Evolutionary conservation across 441 rosid genomes (phyloP).

Genomic region (Syzygium syzygioides): DNA sequence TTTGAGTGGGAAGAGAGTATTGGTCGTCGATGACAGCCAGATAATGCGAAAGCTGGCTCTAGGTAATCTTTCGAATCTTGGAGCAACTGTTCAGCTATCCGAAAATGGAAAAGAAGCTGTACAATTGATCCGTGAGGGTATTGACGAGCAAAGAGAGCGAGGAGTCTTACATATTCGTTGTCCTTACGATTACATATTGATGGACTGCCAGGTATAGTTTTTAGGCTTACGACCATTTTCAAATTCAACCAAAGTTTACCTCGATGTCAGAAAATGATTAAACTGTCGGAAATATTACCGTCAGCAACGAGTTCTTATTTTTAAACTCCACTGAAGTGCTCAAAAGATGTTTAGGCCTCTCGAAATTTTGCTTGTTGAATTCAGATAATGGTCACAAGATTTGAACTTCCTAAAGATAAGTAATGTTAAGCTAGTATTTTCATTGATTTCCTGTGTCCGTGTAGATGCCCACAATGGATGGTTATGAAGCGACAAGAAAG

Average conservation of each 20-base stretch:
- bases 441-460: neutral
- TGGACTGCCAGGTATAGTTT: slow-evolving; percentile 69
- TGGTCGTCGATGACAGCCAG: slow-evolving; percentile 54
- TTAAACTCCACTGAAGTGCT: neutral
- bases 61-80: slow-evolving; percentile 25
- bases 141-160: slow-evolving; percentile 17
- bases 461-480: slow-evolving; percentile 73
- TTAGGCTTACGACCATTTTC: neutral
- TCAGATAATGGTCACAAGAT: neutral
- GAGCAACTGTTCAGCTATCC: slow-evolving; percentile 44
- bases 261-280: neutral
- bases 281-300: neutral
- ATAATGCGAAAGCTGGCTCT: slow-evolving; percentile 18
- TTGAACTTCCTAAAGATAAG: neutral
- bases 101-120: slow-evolving; percentile 59
- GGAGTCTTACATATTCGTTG: slow-evolving; percentile 10
- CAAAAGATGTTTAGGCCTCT: neutral
- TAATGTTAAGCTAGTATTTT: neutral
- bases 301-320: neutral
- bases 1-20: slow-evolving; percentile 41
- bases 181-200: slow-evolving; percentile 63
- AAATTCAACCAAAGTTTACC: neutral
- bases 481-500: slow-evolving; percentile 54
- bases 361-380: neutral
- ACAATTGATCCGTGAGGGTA: slow-evolving; percentile 27